Evolutionary conservation across 2,329 filamentous ascomycete genomes (phyloP).

Genomic region (Calonectria pauciramosa): DNA sequence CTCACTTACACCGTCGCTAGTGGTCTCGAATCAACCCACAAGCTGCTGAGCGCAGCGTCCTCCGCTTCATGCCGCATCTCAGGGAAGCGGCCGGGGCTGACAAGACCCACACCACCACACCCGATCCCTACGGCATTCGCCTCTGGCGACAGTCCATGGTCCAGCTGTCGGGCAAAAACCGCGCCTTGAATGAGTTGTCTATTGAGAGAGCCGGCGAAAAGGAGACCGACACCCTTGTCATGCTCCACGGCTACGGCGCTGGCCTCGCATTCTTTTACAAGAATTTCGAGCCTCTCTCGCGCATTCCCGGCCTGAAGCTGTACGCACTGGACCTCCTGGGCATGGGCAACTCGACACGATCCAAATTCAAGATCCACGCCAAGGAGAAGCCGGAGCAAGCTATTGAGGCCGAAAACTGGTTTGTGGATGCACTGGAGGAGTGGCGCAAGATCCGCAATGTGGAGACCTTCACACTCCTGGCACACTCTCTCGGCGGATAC

Average conservation of each 20-base stretch:
- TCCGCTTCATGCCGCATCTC: slow-evolving; percentile 87
- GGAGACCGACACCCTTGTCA: slow-evolving; percentile 91
- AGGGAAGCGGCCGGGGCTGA: slow-evolving; percentile 77
- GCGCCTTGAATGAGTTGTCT: slow-evolving; percentile 87
- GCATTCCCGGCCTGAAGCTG: slow-evolving; percentile 86
- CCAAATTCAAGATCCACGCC: slow-evolving; percentile 84
- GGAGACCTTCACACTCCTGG: slow-evolving; percentile 92
- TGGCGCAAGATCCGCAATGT: slow-evolving; percentile 92
- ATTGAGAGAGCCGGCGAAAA: not conserved
- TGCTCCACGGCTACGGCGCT: slow-evolving; percentile 96
- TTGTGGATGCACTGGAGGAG: slow-evolving; percentile 95
- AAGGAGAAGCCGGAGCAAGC: slow-evolving; percentile 86
- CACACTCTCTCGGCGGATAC: slow-evolving; percentile 94
- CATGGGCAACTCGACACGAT: slow-evolving; percentile 90
- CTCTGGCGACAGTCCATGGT: slow-evolving; percentile 91
- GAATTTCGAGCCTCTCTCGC: slow-evolving; percentile 91
- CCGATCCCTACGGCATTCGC: slow-evolving; percentile 86
- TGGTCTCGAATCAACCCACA: slow-evolving; percentile 87
- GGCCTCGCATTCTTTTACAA: slow-evolving; percentile 99
- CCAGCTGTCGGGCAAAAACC: slow-evolving; percentile 85
- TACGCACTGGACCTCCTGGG: slow-evolving; percentile 96
- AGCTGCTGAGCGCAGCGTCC: slow-evolving; percentile 87
- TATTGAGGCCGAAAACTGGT: slow-evolving; percentile 92
- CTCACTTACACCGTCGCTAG: slow-evolving; percentile 57
- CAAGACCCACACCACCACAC: slow-evolving; percentile 63